Conservation (phyloP, 2,329 filamentous ascomycete genomes). For the Fusarium gaditjirri region DNA sequence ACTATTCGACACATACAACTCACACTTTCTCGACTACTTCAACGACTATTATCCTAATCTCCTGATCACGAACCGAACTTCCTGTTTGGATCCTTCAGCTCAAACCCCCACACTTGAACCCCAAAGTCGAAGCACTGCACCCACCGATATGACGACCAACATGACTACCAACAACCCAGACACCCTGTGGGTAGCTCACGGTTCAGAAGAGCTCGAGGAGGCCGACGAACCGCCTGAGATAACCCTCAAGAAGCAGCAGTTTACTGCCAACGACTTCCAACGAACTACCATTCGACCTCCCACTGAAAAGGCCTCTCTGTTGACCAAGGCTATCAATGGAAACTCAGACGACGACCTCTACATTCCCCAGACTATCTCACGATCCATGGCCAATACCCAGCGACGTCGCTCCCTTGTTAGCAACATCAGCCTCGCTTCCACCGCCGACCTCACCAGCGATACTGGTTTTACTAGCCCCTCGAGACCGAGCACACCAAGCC, state of each 20-base stretch:
- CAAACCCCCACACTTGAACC: constrained; percentile 26
- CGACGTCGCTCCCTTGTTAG: constrained; percentile 77
- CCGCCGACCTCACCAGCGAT: constrained; percentile 93
- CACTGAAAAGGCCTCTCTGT: constrained; percentile 77
- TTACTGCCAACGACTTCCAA: constrained; percentile 54
- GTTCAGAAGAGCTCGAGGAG: constrained; percentile 76
- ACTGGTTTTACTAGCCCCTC: constrained; percentile 90
- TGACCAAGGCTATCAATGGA: constrained; percentile 84
- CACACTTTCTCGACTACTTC: neutral
- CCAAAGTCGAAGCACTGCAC: constrained; percentile 44
- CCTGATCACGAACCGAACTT: constrained; percentile 14
- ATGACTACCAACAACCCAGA: constrained; percentile 47
- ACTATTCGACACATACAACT: constrained; percentile 31
- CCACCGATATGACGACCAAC: constrained; percentile 50
- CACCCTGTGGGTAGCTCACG: constrained; percentile 49
- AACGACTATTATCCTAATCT: constrained; percentile 4
- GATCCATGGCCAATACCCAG: constrained; percentile 48
- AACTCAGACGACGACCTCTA: constrained; percentile 67
- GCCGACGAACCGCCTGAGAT: constrained; percentile 88
- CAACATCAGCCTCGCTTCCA: constrained; percentile 83
- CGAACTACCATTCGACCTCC: constrained; percentile 60
- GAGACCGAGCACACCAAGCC: constrained; percentile 88
- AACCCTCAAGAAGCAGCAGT: constrained; percentile 42
- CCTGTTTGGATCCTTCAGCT: constrained; percentile 15
- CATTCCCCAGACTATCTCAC: constrained; percentile 49